Conservation (phyloP, 2,329 filamentous ascomycete species). For the Trichoderma lentiforme region DNA sequence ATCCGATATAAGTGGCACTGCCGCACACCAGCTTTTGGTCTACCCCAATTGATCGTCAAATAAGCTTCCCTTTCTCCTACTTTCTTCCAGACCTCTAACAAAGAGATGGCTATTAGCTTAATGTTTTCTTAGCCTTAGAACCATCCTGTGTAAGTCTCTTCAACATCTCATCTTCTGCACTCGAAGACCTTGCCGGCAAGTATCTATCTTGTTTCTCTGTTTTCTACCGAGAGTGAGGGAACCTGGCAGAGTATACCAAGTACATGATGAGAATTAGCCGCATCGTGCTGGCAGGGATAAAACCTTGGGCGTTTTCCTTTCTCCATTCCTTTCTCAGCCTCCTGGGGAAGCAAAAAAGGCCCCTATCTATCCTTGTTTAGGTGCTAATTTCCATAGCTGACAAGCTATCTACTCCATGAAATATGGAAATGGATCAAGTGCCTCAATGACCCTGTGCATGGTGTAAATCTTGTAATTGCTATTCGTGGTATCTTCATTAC, state of each 20-base stretch:
- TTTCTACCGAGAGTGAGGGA: background rate
- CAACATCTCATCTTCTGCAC: background rate
- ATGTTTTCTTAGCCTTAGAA: background rate
- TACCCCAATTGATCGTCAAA: background rate
- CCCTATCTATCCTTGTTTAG: background rate
- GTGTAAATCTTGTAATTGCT: background rate
- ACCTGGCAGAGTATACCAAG: background rate
- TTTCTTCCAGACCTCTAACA: background rate
- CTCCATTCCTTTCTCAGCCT: background rate
- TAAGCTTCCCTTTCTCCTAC: background rate
- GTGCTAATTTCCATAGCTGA: background rate
- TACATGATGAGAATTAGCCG: background rate
- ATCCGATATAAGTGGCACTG: background rate
- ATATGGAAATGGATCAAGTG: background rate
- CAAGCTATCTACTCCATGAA: background rate
- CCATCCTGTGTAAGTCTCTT: background rate
- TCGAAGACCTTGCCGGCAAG: background rate
- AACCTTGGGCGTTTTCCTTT: background rate
- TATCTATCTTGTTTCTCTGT: background rate
- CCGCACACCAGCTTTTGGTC: background rate
- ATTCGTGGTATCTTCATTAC: background rate
- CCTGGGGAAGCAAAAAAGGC: background rate
- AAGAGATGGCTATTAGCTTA: background rate
- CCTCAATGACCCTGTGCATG: background rate
- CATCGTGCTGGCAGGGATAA: background rate